Percentiles rank a stretch among this genome's conserved stretches.
Conservation (phyloP, 2,329 filamentous ascomycete genomes). For the Fusarium nematophilum region DNA sequence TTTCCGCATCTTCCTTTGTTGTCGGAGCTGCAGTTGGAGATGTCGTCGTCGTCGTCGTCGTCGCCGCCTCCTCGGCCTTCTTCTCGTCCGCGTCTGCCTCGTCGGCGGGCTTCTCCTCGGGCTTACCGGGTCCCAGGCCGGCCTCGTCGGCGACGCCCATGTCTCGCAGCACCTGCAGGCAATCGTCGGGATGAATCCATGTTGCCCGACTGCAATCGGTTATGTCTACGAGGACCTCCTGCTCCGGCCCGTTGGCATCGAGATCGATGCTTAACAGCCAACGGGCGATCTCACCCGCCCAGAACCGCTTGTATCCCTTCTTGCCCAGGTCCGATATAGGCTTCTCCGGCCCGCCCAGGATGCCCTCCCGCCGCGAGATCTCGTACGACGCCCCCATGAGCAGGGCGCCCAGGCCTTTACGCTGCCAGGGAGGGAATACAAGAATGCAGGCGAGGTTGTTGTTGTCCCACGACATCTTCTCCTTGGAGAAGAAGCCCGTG, state of each 20-base stretch:
- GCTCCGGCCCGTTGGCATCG: constrained; percentile 46
- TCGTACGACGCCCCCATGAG: constrained; percentile 96
- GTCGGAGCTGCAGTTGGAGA: constrained; percentile 20
- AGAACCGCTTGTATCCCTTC: constrained; percentile 86
- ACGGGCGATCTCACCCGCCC: constrained; percentile 86
- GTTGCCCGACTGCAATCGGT: constrained; percentile 80
- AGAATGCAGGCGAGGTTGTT: constrained; percentile 98
- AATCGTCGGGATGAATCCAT: constrained; percentile 88
- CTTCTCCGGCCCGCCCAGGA: constrained; percentile 93
- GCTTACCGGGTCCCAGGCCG: constrained; percentile 58
- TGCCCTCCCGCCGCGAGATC: constrained; percentile 83
- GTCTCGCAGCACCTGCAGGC: constrained; percentile 78
- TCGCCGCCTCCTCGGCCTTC: constrained; percentile 35
- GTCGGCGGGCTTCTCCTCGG: constrained; percentile 25
- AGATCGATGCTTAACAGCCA: constrained; percentile 64
- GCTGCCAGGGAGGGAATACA: constrained; percentile 95
- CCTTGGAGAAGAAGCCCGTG: constrained; percentile 98
- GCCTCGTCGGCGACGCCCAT: constrained; percentile 79
- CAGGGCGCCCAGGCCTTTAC: constrained; percentile 85
- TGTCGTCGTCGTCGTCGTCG: constrained; percentile 22
- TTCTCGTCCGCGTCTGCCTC: constrained; percentile 33
- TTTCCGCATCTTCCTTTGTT: constrained; percentile 45
- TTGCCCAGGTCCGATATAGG: constrained; percentile 88
- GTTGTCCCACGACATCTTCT: constrained; percentile 98
- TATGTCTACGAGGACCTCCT: constrained; percentile 69